Base-by-base conservation (phyloP, 148 eudicot genomes). In the Linanthus parryae region DNA sequence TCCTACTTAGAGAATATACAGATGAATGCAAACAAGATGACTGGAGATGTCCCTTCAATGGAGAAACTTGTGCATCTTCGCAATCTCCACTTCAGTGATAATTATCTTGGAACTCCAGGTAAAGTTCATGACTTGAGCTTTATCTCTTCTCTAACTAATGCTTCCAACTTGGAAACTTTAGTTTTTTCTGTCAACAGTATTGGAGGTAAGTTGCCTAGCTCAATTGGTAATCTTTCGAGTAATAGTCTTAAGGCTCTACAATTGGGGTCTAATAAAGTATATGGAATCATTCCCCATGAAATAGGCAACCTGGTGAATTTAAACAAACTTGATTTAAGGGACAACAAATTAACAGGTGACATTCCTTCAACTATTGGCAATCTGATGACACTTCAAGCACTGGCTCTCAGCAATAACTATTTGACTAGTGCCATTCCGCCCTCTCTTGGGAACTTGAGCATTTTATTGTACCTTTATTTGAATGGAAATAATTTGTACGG, bases 201-300 rank as follows among this genome's bases (percentile, higher is more conserved):
- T 36, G 73, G 70, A 26, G 82, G 86, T 21, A 25, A 25, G 4
- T 64, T 80, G 35, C 82, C 86, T 0, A 65, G 68, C 1, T 70
- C 78, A 34, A 65, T 76, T 60, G 86, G 79, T 34, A 76, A 80
- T 43, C 61, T 73, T 27, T 83, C 83, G 2, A n/a, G n/a, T n/a
- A 76, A 66, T 64, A 58, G 42, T 39, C 72, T 83, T 9, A 43
- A 43, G 5, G 59, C 31, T 4, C 17, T 83, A 8, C 71, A 59
- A 42, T 62, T 83, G 71, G 71, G 75, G 1, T 44, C 41, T 50
- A 79, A 68, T 51, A 35, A 22, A 6, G 57, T 74, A 6, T 20
- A 17, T 38, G 75, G 79, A 4, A 16, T 34, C 13, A 74, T 74
- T 26, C 79, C 79, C 0, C 17, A 58, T 15, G 47, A 65, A 2